Evolutionary conservation across 2,329 filamentous ascomycete genomes (phyloP), one percentile per base, ranked within the genome.

Genomic region (Talaromyces sp.): DNA sequence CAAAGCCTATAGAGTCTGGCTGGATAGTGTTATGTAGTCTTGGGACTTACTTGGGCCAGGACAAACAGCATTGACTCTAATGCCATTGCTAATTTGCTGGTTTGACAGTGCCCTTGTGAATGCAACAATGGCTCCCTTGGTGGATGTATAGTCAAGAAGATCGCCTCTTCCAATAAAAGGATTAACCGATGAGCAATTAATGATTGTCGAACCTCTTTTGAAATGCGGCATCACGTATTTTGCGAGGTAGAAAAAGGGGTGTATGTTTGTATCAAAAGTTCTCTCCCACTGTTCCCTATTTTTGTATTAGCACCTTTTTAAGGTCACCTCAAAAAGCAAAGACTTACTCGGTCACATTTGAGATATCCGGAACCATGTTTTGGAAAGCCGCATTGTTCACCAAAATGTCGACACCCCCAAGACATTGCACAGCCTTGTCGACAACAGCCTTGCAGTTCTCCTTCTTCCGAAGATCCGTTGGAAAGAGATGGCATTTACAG

Each of bases 171-270:
- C 91, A 62, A 92, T 84, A 76, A 93, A 95, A 28, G 88, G 89
- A 73, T 93, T 93, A 72, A 95, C 88, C 33, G 89, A 92, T 52
- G 90, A 87, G 72, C 91, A 92, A 79, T 93, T 95, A 82, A 96
- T 92, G 73, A 96, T 92, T 28, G 85, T 87, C 60, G 85, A 83
- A 39, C 91, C 91, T n/a, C 75, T 73, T 70, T 85, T 84, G 86
- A 95, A 89, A 75, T 93, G 88, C 0, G 86, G 86, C 11, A 95
- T 80, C 13, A 83, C 77, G 70, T 93, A 91, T 74, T 95, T 95
- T 63, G 90, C 83, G 39, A 93, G 80, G 78, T 87, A 93, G 81
- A 92, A 95, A 79, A 86, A 88, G 3, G 89, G 84, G 74, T 93
- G 88, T 69, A 95, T 92, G 77, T 95, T 96, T 55, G 87, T 90